Base-by-base conservation (phyloP, 1,284 basidiomycete species). In the Sporisorium reilianum region DNA sequence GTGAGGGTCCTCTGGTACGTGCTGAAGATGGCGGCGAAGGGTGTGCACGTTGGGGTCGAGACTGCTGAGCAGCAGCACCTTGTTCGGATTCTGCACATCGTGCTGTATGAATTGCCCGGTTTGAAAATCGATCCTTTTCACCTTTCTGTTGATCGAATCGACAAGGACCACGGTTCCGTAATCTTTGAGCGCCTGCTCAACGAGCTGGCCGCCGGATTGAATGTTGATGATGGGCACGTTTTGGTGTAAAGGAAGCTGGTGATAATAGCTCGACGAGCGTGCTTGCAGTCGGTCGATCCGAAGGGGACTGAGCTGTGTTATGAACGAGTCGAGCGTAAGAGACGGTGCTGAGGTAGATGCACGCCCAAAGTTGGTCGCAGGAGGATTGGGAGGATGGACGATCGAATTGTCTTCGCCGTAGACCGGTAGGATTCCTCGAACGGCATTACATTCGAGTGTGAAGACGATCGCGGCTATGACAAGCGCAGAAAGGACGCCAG, bases 161-260 rank as follows among this genome's bases (percentile, higher is more conserved):
- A 59, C 14, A 11, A 65, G 34, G 18, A 41, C 16, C 18, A 58
- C 51, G 1, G 30, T n/a, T 0, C 23, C 5, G 23, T 51, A 46
- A 25, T 59, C 41, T 12, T 30, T 22, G 18, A 65, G 52, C 10
- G 56, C 63, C 40, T 32, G 51, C 23, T 65, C 46, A 30, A 55
- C 52, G 5, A 38, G 18, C 3, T 14, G 6, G 10, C 20, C 12
- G 5, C 26, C n/a, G 7, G 45, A 20, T 1, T 32, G 18, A n/a
- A n/a, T 22, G 26, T 34, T 30, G 32, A 36, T 44, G 23, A 65
- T 6, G n/a, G 56, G 63, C 3, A 14, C 14, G n/a, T 11, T n/a
- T 1, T 8, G 26, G 28, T 38, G 51, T 14, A 60, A 55, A 12
- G 57, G 57, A 25, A 23, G 3, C 11, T 2, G 16, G 30, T 50